Conservation (phyloP, 192 early-diverging fungal species). For the Phlyctochytrium bullatum region DNA sequence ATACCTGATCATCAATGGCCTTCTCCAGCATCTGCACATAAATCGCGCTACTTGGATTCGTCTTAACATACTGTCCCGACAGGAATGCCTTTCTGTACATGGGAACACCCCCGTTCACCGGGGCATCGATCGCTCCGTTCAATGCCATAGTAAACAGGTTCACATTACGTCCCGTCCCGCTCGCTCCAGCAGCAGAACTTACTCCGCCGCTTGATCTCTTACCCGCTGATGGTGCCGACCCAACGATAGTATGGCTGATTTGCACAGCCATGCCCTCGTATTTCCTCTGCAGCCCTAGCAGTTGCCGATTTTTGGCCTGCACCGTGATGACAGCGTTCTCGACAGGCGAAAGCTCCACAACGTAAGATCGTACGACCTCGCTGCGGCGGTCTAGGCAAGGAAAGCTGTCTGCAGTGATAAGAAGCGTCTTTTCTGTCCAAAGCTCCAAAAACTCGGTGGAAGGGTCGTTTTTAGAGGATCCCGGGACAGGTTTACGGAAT, state of each 20-base stretch:
- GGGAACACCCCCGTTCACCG: conserved; percentile 77
- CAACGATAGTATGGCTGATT: not conserved
- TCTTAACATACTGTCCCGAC: conserved; percentile 33
- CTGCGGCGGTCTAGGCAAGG: conserved; percentile 61
- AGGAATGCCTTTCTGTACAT: conserved; percentile 75
- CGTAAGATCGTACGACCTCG: conserved; percentile 49
- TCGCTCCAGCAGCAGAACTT: conserved; percentile 5
- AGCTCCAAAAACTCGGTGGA: conserved; percentile 69
- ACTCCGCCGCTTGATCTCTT: conserved; percentile 8
- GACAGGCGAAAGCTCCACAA: conserved; percentile 67
- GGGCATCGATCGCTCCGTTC: conserved; percentile 81
- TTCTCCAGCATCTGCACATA: conserved; percentile 48
- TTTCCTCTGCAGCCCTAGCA: conserved; percentile 50
- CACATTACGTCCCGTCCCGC: conserved; percentile 38
- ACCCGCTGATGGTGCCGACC: not conserved
- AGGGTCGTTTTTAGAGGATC: conserved; percentile 33
- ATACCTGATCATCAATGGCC: conserved; percentile 68
- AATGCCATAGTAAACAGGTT: conserved; percentile 77
- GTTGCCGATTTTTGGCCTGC: conserved; percentile 64
- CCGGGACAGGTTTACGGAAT: conserved; percentile 38
- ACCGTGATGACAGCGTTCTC: conserved; percentile 74
- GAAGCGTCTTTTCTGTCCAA: conserved; percentile 72
- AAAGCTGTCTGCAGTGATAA: conserved; percentile 64
- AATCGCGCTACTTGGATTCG: conserved; percentile 2
- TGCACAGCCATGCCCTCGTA: conserved; percentile 35